phyloP scores from a whole-genome alignment of 306 rosid species.

The Alnus glutinosa region DNA sequence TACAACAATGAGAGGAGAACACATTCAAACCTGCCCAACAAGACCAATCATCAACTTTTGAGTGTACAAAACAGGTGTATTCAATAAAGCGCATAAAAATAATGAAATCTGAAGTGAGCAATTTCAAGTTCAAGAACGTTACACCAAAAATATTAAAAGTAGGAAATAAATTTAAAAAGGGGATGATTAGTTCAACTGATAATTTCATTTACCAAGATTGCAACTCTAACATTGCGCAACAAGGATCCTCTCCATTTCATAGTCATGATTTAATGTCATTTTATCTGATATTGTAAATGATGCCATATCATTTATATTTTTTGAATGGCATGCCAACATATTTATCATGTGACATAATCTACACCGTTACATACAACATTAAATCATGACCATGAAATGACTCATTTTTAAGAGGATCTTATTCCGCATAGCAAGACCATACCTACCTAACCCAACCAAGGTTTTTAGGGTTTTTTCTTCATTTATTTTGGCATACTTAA shows the following conservation, averaged over 20 bases:
- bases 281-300: too few relatives aligned
- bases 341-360: too few relatives aligned
- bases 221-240: background rate
- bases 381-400: too few relatives aligned
- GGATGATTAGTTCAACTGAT: background rate
- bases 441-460: background rate
- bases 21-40: constrained; percentile 48
- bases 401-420: too few relatives aligned
- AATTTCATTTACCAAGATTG: background rate
- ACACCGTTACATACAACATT: too few relatives aligned
- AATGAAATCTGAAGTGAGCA: background rate
- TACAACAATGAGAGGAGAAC: constrained; percentile 34
- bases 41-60: constrained; percentile 13
- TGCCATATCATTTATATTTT: too few relatives aligned
- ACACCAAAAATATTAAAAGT: background rate
- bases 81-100: constrained; percentile 12
- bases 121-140: background rate
- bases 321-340: too few relatives aligned
- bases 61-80: background rate
- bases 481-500: background rate
- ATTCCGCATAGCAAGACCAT: background rate
- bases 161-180: background rate
- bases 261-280: too few relatives aligned
- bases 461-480: background rate
- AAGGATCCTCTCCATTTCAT: too few relatives aligned